Conservation (phyloP, 1,284 basidiomycete genomes). For the Albatrellus sp. region DNA sequence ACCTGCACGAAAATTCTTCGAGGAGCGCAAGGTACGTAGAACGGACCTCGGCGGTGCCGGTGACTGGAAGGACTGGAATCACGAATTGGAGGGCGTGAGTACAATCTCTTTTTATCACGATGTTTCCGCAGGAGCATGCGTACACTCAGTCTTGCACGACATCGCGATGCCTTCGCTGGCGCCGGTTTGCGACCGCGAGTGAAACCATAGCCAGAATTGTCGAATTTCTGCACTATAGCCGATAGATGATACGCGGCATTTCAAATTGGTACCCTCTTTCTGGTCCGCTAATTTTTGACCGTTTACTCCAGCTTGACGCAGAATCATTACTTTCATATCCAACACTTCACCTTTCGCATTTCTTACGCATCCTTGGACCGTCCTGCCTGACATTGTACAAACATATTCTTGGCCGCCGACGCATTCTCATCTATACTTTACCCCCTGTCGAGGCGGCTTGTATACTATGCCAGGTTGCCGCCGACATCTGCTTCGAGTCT, state of each 20-base stretch:
- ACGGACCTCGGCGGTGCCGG: slow-evolving; percentile 37
- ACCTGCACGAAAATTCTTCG: slow-evolving; percentile 49
- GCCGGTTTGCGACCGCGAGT: not conserved
- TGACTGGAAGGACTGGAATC: slow-evolving; percentile 54
- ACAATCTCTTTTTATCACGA: not conserved
- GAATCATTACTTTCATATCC: slow-evolving; percentile 29
- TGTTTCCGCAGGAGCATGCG: not conserved
- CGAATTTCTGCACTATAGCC: no score
- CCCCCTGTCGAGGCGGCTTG: slow-evolving; percentile 71
- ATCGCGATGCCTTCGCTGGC: not conserved
- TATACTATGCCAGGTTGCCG: slow-evolving; percentile 60
- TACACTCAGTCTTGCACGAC: not conserved
- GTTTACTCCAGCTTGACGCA: slow-evolving; percentile 5
- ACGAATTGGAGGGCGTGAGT: slow-evolving; percentile 44
- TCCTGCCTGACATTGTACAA: slow-evolving; percentile 68
- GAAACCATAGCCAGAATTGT: not conserved
- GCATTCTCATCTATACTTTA: slow-evolving; percentile 64
- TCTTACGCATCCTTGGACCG: slow-evolving; percentile 63
- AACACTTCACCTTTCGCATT: slow-evolving; percentile 50
- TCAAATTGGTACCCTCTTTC: not conserved
- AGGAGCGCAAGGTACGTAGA: slow-evolving; percentile 37
- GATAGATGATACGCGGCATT: no score
- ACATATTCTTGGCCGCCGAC: slow-evolving; percentile 54
- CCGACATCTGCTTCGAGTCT: slow-evolving; percentile 56
- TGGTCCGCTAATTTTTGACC: not conserved